These are phyloP conservation scores for Guillardia theta DNA, from an alignment of 78 protist genomes.

Conservation along the genomic window DNA sequence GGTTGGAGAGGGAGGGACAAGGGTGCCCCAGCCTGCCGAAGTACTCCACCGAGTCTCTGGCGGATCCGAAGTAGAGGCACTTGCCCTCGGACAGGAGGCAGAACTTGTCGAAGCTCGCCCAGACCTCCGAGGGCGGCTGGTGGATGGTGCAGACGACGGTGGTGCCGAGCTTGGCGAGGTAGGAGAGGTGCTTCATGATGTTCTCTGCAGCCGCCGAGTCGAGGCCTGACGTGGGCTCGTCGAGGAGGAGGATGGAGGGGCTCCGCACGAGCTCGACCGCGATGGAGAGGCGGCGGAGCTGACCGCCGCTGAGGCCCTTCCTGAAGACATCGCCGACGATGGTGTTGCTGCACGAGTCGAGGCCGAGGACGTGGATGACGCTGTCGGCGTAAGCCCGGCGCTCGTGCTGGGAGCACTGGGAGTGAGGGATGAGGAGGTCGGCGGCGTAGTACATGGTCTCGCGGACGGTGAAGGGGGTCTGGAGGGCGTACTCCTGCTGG, in stretches of 20 bases:
- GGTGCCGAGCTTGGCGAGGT: not conserved
- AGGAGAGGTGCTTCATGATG: not conserved
- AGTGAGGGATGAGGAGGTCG: not conserved
- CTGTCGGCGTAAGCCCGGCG: not conserved
- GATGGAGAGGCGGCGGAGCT: not conserved
- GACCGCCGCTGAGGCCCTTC: not conserved
- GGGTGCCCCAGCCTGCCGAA: not conserved
- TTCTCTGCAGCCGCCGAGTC: conserved; percentile 49
- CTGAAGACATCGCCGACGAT: not conserved
- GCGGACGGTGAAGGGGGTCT: not conserved
- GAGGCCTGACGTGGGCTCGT: conserved; percentile 61
- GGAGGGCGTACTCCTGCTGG: not conserved
- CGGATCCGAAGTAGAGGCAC: not conserved
- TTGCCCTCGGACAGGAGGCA: not conserved
- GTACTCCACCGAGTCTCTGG: not conserved
- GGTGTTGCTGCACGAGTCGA: not conserved
- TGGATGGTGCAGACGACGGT: not conserved
- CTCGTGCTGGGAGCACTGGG: not conserved
- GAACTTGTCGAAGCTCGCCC: not conserved
- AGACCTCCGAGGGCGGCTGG: not conserved
- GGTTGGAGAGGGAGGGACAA: not conserved
- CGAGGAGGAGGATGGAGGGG: conserved; percentile 1
- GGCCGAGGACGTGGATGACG: not conserved
- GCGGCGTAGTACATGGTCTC: not conserved
- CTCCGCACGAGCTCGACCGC: not conserved